phyloP scores from a whole-genome alignment of 345 rosid genomes.

The Cardiospermum halicacabum region DNA sequence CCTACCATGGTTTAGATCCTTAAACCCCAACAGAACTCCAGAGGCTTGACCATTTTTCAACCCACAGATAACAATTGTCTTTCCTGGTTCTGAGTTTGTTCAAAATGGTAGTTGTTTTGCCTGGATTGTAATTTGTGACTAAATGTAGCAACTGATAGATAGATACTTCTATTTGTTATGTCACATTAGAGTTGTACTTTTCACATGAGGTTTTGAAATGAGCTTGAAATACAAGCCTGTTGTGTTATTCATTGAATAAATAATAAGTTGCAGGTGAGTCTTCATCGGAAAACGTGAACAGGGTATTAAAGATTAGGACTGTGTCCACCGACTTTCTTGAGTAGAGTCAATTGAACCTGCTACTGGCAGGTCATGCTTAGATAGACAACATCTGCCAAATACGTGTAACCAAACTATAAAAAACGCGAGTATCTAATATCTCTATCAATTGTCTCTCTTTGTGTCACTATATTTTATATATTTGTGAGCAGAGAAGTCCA shows the following conservation, averaged over 20 bases:
- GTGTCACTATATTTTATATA: too few relatives aligned
- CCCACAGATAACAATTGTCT: too few relatives aligned
- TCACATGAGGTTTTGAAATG: background rate
- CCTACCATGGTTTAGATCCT: slow-evolving; percentile 12
- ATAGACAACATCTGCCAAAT: slow-evolving; percentile 14
- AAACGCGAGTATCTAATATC: too few relatives aligned
- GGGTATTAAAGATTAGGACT: background rate
- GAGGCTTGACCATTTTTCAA: background rate
- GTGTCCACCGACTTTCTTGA: slow-evolving; percentile 18
- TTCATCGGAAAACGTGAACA: too few relatives aligned
- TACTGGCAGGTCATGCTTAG: background rate
- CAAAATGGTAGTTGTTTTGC: background rate
- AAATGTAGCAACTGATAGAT: slow-evolving; percentile 1
- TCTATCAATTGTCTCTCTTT: too few relatives aligned
- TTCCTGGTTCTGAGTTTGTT: too few relatives aligned
- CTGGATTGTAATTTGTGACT: background rate
- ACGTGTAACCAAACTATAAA: slow-evolving; percentile 22
- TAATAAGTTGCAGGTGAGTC: too few relatives aligned
- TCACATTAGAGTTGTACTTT: background rate
- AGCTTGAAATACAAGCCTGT: background rate
- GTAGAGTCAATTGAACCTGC: background rate
- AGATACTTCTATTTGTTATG: slow-evolving; percentile 9
- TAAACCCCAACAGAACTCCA: background rate
- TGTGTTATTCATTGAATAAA: background rate
- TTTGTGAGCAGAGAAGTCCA: too few relatives aligned